Base-by-base conservation (phyloP, 1,284 basidiomycete genomes). In the Laetiporus sulphureus region DNA sequence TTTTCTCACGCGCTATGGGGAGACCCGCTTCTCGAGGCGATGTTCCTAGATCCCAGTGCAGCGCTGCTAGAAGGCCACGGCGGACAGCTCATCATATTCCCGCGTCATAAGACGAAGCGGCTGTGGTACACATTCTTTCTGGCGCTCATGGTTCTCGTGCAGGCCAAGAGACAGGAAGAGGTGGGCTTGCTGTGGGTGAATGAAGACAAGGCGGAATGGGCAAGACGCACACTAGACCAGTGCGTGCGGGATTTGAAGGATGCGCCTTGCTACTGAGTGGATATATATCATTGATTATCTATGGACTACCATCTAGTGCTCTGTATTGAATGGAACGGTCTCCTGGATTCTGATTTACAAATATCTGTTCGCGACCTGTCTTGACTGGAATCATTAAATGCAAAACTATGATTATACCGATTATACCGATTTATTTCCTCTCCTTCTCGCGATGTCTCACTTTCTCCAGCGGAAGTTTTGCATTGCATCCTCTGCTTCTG, bases 61-160 rank as follows among this genome's bases (percentile, higher is more conserved):
- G 75, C 76, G 3, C 60, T 85, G 16, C 57, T 69, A 36, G 75
- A 83, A 55, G 83, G 77, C 0, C 86, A 87, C 12, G 73, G 74
- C 8, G 60, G 61, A 3, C 59, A 57, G 3, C 57, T 73, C 19
- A 63, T 76, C 7, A 53, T 73, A n/a, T 79, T 81, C 44, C 59
- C 69, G 5, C 63, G 79, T 34, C 79, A 82, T 60, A 67, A 63
- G 55, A 81, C 83, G 38, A 87, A 87, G 59, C 63, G 80, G 45
- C 47, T 78, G 32, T 86, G 83, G 83, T 86, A 86, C 55, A 76
- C 73, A n/a, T 55, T 83, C 5, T 84, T 80, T 57, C 56, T 79
- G 44, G 74, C 77, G 2, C 53, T 84, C 33, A 51, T 74, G 1
- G 63, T 76, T 12, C 54, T 82, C 51, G 58, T 66, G 16, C 67